Percentiles rank a stretch among this genome's conserved stretches.
Evolutionary conservation across 495 filamentous ascomycete species (phyloP).

Genomic region (Neurospora sp.): DNA sequence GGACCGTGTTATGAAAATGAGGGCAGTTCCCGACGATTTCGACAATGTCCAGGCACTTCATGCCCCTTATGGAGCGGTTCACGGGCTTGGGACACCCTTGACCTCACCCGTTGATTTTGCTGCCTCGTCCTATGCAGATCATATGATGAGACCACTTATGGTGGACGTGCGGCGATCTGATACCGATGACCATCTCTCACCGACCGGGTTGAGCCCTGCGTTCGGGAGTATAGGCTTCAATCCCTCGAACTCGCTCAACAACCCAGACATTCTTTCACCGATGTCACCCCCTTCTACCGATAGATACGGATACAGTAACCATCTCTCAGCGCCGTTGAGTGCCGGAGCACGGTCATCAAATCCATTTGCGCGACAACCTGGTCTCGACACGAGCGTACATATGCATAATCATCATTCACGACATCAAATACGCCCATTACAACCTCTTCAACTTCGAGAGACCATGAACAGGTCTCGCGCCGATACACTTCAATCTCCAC

Average conservation of each 20-base stretch:
- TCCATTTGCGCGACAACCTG: constrained; percentile 43
- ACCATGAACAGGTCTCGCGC: constrained; percentile 48
- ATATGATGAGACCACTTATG: constrained; percentile 51
- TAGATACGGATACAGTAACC: constrained; percentile 41
- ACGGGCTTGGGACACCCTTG: constrained; percentile 44
- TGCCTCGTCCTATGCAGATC: constrained; percentile 37
- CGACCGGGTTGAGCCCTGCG: constrained; percentile 50
- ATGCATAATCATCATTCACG: constrained; percentile 31
- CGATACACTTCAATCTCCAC: constrained; percentile 48
- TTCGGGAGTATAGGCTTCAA: constrained; percentile 54
- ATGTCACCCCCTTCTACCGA: constrained; percentile 41
- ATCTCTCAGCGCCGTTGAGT: constrained; percentile 37
- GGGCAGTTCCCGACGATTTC: constrained; percentile 85
- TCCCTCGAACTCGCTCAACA: constrained; percentile 34
- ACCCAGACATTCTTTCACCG: constrained; percentile 43
- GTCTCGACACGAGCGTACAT: constrained; percentile 36
- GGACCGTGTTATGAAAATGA: constrained; percentile 87
- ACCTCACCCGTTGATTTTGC: constrained; percentile 47
- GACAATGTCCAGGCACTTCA: constrained; percentile 85
- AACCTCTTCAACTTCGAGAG: constrained; percentile 50
- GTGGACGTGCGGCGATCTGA: constrained; percentile 50
- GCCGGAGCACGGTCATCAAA: constrained; percentile 43
- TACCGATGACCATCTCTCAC: constrained; percentile 47
- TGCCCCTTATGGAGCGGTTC: constrained; percentile 55
- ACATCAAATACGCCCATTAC: constrained; percentile 39